Percentiles rank a stretch among this genome's conserved stretches.
These are phyloP conservation scores for Naganishia vaughanmartiniae DNA, from an alignment of 768 basidiomycete genomes.

Conservation along the genomic window DNA sequence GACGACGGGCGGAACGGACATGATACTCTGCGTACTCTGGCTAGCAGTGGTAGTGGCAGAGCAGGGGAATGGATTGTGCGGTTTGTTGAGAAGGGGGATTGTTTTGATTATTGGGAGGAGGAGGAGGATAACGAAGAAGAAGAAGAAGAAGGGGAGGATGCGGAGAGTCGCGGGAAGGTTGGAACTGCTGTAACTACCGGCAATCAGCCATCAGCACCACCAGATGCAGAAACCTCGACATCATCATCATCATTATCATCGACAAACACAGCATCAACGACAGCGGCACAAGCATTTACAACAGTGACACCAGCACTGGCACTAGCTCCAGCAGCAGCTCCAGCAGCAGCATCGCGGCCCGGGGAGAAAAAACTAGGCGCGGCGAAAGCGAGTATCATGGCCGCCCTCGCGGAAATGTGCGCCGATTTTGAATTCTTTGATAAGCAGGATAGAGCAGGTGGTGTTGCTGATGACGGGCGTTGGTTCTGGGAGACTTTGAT, in stretches of 20 bases:
- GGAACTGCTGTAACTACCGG: background rate
- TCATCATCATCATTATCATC: background rate
- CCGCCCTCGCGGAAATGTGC: slow-evolving; percentile 9
- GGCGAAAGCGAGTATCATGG: slow-evolving; percentile 14
- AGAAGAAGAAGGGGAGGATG: background rate
- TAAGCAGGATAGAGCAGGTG: background rate
- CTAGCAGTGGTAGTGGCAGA: background rate
- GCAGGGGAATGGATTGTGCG: background rate
- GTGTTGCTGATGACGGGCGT: background rate
- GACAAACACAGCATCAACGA: background rate
- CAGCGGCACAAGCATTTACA: background rate
- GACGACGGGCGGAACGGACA: background rate
- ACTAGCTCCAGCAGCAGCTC: background rate
- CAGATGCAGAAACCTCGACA: background rate
- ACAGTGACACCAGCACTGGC: background rate
- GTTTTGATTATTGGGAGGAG: background rate
- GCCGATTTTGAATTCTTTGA: background rate
- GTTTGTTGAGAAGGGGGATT: slow-evolving; percentile 15
- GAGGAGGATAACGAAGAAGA: background rate
- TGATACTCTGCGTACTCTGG: background rate
- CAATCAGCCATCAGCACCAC: background rate
- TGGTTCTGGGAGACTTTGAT: background rate
- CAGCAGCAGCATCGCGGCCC: background rate
- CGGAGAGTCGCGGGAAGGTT: background rate
- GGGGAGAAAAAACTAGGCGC: background rate